Base-by-base conservation (phyloP, 768 basidiomycete species). In the Mycena chlorophos region DNA sequence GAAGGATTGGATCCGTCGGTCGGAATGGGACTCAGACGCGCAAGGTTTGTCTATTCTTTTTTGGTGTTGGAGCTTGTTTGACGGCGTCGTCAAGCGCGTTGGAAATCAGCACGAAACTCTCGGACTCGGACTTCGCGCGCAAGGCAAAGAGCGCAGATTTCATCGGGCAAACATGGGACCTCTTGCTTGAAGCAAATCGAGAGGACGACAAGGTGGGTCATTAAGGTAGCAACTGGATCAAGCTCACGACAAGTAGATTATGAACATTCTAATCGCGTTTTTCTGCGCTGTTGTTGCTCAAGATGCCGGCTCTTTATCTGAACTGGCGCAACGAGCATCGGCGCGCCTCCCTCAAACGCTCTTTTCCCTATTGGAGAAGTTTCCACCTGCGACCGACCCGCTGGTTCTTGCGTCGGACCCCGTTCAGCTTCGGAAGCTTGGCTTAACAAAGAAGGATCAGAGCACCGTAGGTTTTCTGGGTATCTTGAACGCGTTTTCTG, bases 61-160 rank as follows among this genome's bases (percentile, higher is more conserved):
- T 29, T 16, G 13, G 22, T 22, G 6, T 23, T 37, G 53, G 53
- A 29, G 30, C 29, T 20, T 20, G 20, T 31, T 54, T 45, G 25
- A 6, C 51, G 45, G 55, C 31, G 42, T 42, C 17, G 22, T 38
- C 56, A 49, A 93, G 91, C 66, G 91, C 89, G 3, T 68, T 89
- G 23, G 90, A 94, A 66, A 83, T 94, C 13, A 80, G 85, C 3
- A 83, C 75, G 14, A 91, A 92, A 64, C 70, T 93, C 12, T 88
- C 86, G 53, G 86, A 89, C 58, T 51, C 69, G 1, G 88, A 90
- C 12, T 94, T 93, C 63, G 76, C 82, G n/a, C 83, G 91, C 3
- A 87, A 87, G 62, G 89, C 89, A 2, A 89, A 86, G 61, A 83
- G 86, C 0, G 82, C 89, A 0, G 90, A 92, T 63, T 89, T 91